Percentiles rank a stretch among this genome's conserved stretches.
These are phyloP conservation scores for Cercospora zeina DNA, from an alignment of 2,329 filamentous ascomycete genomes.

Conservation along the genomic window DNA sequence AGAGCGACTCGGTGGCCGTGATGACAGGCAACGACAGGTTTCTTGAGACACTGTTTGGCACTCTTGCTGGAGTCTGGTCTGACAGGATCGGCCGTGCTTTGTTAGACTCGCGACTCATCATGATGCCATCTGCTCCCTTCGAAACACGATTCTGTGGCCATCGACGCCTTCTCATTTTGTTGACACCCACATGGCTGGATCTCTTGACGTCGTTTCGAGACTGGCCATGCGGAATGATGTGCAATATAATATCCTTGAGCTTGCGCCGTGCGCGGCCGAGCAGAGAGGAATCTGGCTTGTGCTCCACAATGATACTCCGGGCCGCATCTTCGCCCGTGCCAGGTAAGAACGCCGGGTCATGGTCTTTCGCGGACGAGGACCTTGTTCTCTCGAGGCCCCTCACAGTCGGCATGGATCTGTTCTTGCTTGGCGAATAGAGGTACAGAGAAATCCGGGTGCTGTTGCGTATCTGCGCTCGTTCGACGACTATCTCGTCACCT, in stretches of 20 bases:
- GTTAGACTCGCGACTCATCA: not conserved
- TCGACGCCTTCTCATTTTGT: not conserved
- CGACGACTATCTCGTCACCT: not conserved
- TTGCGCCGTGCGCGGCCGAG: not conserved
- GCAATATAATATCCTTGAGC: not conserved
- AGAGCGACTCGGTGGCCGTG: not conserved
- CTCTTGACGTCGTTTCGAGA: not conserved
- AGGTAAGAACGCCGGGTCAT: not conserved
- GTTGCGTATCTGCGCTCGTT: not conserved
- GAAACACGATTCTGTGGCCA: not conserved
- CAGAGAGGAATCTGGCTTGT: not conserved
- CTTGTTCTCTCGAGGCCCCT: not conserved
- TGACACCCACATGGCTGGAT: not conserved
- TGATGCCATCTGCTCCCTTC: not conserved
- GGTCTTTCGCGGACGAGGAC: not conserved
- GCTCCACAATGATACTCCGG: not conserved
- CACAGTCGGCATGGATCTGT: not conserved
- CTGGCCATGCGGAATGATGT: not conserved
- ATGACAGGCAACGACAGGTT: not conserved
- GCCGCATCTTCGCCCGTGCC: not conserved
- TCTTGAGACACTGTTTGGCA: not conserved
- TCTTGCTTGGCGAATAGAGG: conserved; percentile 9
- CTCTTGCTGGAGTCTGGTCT: not conserved
- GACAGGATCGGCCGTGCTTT: not conserved
- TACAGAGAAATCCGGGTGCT: conserved; percentile 7